These are phyloP conservation scores for Diaporthe amygdali DNA, from an alignment of 2,329 filamentous ascomycete species.

Conservation along the genomic window DNA sequence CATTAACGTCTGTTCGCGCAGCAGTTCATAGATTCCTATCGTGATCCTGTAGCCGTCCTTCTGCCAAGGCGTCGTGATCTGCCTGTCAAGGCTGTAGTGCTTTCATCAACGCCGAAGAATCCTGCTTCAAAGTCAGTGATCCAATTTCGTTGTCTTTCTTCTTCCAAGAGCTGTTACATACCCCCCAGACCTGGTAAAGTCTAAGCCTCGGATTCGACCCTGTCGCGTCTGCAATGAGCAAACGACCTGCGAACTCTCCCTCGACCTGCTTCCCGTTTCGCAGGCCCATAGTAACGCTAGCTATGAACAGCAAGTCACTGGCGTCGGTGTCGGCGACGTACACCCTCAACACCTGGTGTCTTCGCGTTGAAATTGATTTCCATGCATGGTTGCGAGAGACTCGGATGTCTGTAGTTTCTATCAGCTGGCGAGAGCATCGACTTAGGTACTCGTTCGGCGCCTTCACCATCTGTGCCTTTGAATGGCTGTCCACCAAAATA, in stretches of 20 bases:
- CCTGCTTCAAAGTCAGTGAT: not conserved
- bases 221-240: not conserved
- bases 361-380: not conserved
- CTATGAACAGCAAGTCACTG: slow-evolving; percentile 1
- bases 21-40: too few species aligned
- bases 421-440: not conserved
- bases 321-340: not conserved
- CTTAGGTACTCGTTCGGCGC: too few species aligned
- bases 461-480: not conserved
- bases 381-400: not conserved
- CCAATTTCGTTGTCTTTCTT: too few species aligned
- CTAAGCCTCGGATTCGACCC: not conserved
- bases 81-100: not conserved
- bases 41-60: too few species aligned
- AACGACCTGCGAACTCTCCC: not conserved
- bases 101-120: not conserved
- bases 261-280: slow-evolving; percentile 2
- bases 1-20: too few species aligned
- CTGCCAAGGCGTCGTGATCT: too few species aligned
- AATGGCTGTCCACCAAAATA: not conserved
- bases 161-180: too few species aligned
- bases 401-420: not conserved
- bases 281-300: not conserved
- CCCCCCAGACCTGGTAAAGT: slow-evolving; percentile 3
- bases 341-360: not conserved